These are phyloP conservation scores for Fusarium heterosporum DNA, from an alignment of 2,329 filamentous ascomycete species.

Conservation along the genomic window DNA sequence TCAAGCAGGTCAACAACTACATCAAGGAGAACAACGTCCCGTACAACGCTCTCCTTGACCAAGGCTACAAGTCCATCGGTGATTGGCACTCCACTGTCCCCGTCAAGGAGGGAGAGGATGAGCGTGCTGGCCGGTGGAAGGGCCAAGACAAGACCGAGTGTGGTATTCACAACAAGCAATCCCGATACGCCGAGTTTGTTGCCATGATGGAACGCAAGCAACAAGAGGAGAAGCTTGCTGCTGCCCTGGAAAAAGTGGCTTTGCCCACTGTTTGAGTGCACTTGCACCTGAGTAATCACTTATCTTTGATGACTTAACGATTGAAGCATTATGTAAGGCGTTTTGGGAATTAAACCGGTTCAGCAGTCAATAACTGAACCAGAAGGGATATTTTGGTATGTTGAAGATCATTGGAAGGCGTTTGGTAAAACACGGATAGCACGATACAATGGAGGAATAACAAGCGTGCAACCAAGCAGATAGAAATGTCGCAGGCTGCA, in stretches of 20 bases:
- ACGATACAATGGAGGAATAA: constrained; percentile 22
- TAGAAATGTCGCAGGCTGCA: constrained; percentile 25
- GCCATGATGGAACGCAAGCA: constrained; percentile 77
- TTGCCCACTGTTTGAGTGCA: constrained; percentile 46
- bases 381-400: constrained; percentile 14
- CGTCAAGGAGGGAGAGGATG: constrained; percentile 90
- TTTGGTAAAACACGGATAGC: constrained; percentile 35
- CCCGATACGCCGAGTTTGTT: constrained; percentile 88
- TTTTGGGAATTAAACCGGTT: constrained; percentile 39
- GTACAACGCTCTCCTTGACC: constrained; percentile 91
- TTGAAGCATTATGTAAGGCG: constrained; percentile 46
- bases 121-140: constrained; percentile 97
- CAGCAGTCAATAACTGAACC: constrained; percentile 22
- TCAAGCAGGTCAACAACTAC: constrained; percentile 89
- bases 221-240: constrained; percentile 59
- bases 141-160: constrained; percentile 96
- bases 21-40: constrained; percentile 88
- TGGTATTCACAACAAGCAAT: constrained; percentile 98
- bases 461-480: constrained; percentile 25
- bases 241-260: constrained; percentile 46
- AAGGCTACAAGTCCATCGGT: constrained; percentile 97
- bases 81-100: constrained; percentile 98
- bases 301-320: constrained; percentile 48
- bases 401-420: constrained; percentile 40
- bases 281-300: constrained; percentile 31